A percentile compares a stretch with the other conserved stretches of the same genome.
These are phyloP conservation scores for Gomphus sp. DNA, from an alignment of 1,284 basidiomycete genomes.

Conservation along the genomic window DNA sequence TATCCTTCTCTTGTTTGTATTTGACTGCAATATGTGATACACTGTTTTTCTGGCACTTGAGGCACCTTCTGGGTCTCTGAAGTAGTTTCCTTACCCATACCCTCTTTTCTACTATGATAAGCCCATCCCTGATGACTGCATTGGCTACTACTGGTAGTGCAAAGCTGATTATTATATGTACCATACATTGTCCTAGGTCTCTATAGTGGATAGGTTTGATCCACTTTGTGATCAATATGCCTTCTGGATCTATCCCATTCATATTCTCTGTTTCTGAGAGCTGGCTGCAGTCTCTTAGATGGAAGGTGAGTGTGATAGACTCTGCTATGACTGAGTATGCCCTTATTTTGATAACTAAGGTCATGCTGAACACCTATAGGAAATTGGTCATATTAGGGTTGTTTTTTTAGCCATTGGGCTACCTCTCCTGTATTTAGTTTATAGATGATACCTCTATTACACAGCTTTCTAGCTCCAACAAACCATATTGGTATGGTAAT, in stretches of 20 bases:
- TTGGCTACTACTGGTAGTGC: slow-evolving; percentile 9
- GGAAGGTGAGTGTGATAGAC: neutral
- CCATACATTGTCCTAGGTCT: neutral
- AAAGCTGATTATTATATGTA: neutral
- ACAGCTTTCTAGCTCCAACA: neutral
- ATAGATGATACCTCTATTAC: neutral
- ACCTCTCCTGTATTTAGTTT: neutral
- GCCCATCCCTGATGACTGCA: slow-evolving; percentile 1
- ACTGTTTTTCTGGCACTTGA: slow-evolving; percentile 22
- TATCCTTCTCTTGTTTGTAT: slow-evolving; percentile 14
- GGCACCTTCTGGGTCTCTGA: slow-evolving; percentile 15
- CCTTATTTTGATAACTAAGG: neutral
- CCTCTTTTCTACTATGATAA: slow-evolving; percentile 4
- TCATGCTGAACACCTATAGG: neutral
- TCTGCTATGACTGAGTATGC: neutral
- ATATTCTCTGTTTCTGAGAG: no score
- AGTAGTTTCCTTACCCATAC: neutral
- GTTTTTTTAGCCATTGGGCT: neutral
- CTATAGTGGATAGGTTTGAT: neutral
- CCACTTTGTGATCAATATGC: neutral
- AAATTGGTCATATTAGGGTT: neutral
- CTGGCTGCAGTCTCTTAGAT: no score
- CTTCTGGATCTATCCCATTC: neutral
- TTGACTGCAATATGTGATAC: slow-evolving; percentile 17
- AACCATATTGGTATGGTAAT: no score